Evolutionary conservation across 768 basidiomycete genomes (phyloP), one percentile per base, ranked within the genome.

Genomic region (Cystofilobasidium ferigula): DNA sequence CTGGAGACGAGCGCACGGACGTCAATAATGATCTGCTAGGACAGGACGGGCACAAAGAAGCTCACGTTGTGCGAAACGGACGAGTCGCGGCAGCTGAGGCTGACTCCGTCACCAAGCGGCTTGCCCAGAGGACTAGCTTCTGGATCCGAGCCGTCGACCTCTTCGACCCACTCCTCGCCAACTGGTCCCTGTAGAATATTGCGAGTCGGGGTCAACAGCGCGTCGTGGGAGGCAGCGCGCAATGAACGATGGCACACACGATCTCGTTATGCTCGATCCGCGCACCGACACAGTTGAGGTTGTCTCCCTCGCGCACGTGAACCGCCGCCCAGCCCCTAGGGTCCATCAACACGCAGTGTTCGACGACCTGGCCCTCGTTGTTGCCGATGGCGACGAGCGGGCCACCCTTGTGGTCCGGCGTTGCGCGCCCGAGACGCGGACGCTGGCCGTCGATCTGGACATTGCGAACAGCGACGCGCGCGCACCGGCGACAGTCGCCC

Each of bases 71-170:
- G 62, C 16, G 70, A 70, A n/a, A 80, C 73, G 18, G 73, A 34
- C 18, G 73, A 74, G 68, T 78, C 74, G 47, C 70, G 67, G 69
- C 78, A 78, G 13, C 78, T 78, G 47, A 79, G 72, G 43, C 73
- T 74, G 35, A 80, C 56, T 10, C 78, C 79, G 60, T 78, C 78
- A 2, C 78, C 78, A 48, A 79, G 72, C 0, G 78, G 79, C 62
- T 76, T 63, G 35, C 76, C 76, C 0, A 73, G 53, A 0, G 75
- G 75, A 12, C 74, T 72, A 22, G 68, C 57, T 53, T 77, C 76
- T 8, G 76, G 75, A 69, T 76, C 75, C 1, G 73, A 70, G 12
- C 76, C 76, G 64, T 77, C 76, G 12, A 73, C 53, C 28, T 63
- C 70, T 20, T 73, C 72, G 34, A 72, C 68, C 69, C 75, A 77